These are phyloP conservation scores for Acacia crassicarpa DNA, from an alignment of 306 rosid genomes.

Conservation along the genomic window DNA sequence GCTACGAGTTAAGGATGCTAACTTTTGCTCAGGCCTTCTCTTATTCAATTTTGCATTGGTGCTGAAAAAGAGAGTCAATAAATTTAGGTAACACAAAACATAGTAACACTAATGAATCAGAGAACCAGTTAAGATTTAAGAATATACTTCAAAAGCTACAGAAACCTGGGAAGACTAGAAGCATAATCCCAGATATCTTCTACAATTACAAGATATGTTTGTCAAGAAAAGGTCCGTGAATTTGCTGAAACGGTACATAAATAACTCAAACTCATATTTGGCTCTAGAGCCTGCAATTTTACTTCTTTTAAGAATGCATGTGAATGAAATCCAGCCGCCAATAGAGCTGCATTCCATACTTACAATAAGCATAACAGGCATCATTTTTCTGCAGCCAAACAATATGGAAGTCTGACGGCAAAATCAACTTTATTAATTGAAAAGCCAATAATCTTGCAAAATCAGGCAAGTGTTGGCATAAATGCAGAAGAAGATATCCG, in stretches of 20 bases:
- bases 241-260: slow-evolving; percentile 32
- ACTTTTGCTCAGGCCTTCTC: slow-evolving; percentile 39
- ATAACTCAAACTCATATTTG: slow-evolving; percentile 34
- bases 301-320: slow-evolving; percentile 45
- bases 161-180: slow-evolving; percentile 36
- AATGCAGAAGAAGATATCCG: background rate
- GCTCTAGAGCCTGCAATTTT: slow-evolving; percentile 32
- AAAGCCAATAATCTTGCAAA: background rate
- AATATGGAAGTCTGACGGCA: background rate
- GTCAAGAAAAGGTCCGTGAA: slow-evolving; percentile 20
- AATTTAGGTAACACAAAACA: slow-evolving; percentile 37
- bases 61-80: slow-evolving; percentile 50
- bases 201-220: slow-evolving; percentile 31
- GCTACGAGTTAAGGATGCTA: slow-evolving; percentile 29
- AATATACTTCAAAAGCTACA: slow-evolving; percentile 33
- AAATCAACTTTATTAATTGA: background rate
- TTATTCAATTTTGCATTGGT: slow-evolving; percentile 37
- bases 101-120: slow-evolving; percentile 39
- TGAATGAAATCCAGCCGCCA: slow-evolving; percentile 34
- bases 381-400: slow-evolving; percentile 25
- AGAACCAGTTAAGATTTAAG: slow-evolving; percentile 42
- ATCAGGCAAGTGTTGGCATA: too few relatives aligned
- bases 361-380: slow-evolving; percentile 24
- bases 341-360: slow-evolving; percentile 36
- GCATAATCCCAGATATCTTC: slow-evolving; percentile 33